Evolutionary conservation across 2,329 filamentous ascomycete genomes (phyloP).

Genomic region (Cylindrodendrum hubeiense): DNA sequence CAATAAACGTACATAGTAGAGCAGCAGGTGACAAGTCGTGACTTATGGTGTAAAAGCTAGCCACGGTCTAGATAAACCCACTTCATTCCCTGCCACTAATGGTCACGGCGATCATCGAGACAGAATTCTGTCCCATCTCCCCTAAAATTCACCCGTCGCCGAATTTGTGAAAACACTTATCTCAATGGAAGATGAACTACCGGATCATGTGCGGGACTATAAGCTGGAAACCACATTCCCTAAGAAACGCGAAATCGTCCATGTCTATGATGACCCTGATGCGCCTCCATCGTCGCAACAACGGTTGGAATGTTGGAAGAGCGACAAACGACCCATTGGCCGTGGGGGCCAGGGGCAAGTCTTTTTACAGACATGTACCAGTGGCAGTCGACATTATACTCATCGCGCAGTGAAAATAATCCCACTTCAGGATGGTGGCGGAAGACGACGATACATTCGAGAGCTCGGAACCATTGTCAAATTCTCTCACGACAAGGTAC

Average conservation of each 20-base stretch:
- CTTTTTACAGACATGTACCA: constrained; percentile 27
- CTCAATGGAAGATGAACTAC: background rate
- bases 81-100: background rate
- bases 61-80: background rate
- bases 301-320: constrained; percentile 30
- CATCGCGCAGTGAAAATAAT: constrained; percentile 37
- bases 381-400: constrained; percentile 3
- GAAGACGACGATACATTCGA: constrained; percentile 23
- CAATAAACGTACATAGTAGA: background rate
- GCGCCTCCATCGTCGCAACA: constrained; percentile 21
- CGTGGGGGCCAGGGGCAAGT: constrained; percentile 32
- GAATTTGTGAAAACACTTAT: background rate
- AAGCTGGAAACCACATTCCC: constrained; percentile 20
- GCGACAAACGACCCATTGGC: constrained; percentile 23
- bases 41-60: background rate
- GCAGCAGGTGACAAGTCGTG: background rate
- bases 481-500: constrained; percentile 38
- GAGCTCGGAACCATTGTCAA: constrained; percentile 40
- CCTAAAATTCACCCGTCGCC: background rate
- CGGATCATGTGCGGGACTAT: constrained; percentile 22
- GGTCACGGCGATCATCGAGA: background rate
- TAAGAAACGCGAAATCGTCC: constrained; percentile 13
- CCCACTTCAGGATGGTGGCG: constrained; percentile 8
- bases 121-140: background rate
- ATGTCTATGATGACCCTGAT: constrained; percentile 29